Base-by-base conservation (phyloP, 1,139 yeast species). In the Hyphopichia pseudoburtonii region DNA sequence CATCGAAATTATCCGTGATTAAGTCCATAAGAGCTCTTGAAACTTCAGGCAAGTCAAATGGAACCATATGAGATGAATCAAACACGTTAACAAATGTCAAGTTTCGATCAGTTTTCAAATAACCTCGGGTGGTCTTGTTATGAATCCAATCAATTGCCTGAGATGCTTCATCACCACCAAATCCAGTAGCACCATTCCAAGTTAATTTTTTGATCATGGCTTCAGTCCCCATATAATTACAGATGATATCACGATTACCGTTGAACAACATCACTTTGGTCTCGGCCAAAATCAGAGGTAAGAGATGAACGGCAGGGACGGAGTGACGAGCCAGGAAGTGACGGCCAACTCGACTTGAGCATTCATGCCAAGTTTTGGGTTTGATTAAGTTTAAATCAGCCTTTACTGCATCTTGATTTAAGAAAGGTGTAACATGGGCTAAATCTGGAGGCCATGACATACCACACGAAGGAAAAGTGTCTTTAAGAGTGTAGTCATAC, bases 51-150 rank as follows among this genome's bases (percentile, higher is more conserved):
- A 78, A 62, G 55, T 92, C 97, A 50, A 79, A 85, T 1, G 98
- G 96, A 17, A 90, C 95, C 99, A 92, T 92, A 56, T 92, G 98
- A 4, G 95, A 83, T 0, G 96, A 78, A 50, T 87, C 79, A 54
- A 66, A 79, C 2, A 90, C 78, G 44, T 81, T 78, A 21, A 87
- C 78, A 57, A 83, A 86, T 0, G 96, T 86, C 51, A 92, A 67
- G 51, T 87, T 87, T 44, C 89, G 73, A 38, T 81, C 90, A 12
- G 52, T 56, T 43, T 66, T 64, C 29, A 82, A 58, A 35, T 65
- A 64, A 1, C 94, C 94, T 1, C 76, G 79, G 5, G 48, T 39
- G 5, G 56, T 49, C 11, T 68, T 66, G 39, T 71, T 67, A 52
- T 76, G 80, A 14, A 59, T 44, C 92, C 92, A 85, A 37, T 70